Evolutionary conservation across 768 basidiomycete genomes (phyloP), one percentile per base, ranked within the genome.

Genomic region (Cystobasidium tubakii): DNA sequence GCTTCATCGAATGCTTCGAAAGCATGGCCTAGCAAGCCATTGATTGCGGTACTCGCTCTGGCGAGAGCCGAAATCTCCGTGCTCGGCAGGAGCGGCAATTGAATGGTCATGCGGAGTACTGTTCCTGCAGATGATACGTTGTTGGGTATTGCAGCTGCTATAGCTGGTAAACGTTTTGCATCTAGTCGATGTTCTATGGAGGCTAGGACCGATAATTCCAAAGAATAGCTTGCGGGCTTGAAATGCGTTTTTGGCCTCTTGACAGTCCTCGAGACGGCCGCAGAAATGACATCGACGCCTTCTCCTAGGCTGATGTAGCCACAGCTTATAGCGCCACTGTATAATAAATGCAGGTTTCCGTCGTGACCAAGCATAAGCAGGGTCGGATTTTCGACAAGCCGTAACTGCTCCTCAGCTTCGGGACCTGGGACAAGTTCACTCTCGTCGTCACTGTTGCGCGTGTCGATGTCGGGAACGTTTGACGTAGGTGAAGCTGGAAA

Each of bases 1-100:
- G 74, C 69, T 17, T 77, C 75, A 34, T 77, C 75, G 0, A 78
- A 55, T 9, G 76, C 74, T 21, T 74, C 74, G 64, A 75, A 76
- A 1, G 74, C 72, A 29, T 77, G 73, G 17, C 44, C 33, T 21
- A 78, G 42, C 19, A 63, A 50, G 3, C 42, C 29, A 0, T 65
- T 57, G 7, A 77, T 39, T 1, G 73, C 50, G 0, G 77, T 67
- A 0, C 76, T 64, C 10, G 75, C 69, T 9, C 55, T 21, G 0
- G 77, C 36, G 43, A 79, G 27, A 17, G 62, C 23, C 1, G 19
- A 17, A 29, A 78, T 62, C 17, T 70, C 34, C 0, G 67, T 25
- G 1, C 73, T 76, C 34, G 70, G 64, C 23, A 78, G 21, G 0
- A 29, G 1, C 42, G 73, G 60, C 4, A 36, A 29, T 7, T 36